Conservation (phyloP, 2,329 filamentous ascomycete species). For the Emericellopsis cladophorae region DNA sequence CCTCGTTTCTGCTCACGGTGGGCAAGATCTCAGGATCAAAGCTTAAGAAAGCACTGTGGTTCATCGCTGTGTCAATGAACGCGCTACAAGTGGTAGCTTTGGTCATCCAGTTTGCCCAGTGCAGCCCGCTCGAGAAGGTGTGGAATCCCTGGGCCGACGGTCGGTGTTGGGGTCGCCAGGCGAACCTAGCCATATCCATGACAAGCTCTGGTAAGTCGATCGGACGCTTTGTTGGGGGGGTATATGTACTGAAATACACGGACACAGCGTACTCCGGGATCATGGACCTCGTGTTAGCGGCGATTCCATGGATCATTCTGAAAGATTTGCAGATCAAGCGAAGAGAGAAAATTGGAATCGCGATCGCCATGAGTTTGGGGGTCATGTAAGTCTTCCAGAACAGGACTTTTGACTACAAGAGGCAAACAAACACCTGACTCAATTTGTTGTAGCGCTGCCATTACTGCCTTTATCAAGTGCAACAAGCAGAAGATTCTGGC, state of each 20-base stretch:
- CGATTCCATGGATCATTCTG: constrained; percentile 5
- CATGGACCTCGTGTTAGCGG: constrained; percentile 4
- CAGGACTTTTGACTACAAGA: no score
- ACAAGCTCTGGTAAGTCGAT: background rate
- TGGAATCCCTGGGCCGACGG: constrained; percentile 1
- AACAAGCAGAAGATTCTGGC: background rate
- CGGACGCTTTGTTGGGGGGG: no score
- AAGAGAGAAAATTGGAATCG: constrained; percentile 5
- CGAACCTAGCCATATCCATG: constrained; percentile 2
- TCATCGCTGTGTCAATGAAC: constrained; percentile 9
- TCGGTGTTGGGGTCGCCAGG: constrained; percentile 1
- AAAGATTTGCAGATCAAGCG: constrained; percentile 4
- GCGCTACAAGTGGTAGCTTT: constrained; percentile 7
- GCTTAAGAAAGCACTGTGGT: constrained; percentile 8
- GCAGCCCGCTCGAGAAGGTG: constrained; percentile 2
- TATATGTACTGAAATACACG: no score
- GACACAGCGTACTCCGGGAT: constrained; percentile 2
- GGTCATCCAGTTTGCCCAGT: constrained; percentile 8
- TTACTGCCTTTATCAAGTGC: constrained; percentile 3
- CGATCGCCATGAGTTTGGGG: constrained; percentile 6
- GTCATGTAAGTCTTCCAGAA: constrained; percentile 2
- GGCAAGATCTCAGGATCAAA: constrained; percentile 6
- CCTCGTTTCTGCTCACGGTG: constrained; percentile 13
- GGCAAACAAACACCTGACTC: background rate
- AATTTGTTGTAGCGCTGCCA: constrained; percentile 2